Conservation (phyloP, 2,329 filamentous ascomycete species). For the Fusarium sororula region DNA sequence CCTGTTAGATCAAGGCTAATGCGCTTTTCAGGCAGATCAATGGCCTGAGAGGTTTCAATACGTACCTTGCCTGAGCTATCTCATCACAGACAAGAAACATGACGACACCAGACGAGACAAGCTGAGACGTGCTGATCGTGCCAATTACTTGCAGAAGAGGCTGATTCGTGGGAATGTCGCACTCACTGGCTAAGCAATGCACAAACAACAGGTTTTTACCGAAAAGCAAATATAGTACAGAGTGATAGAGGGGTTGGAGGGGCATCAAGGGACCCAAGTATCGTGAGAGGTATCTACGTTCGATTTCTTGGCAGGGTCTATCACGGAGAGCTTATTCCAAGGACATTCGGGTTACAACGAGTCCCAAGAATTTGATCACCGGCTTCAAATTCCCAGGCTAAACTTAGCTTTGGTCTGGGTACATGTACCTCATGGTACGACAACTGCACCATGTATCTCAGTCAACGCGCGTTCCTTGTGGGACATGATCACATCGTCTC, state of each 20-base stretch:
- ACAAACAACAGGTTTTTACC: conserved; percentile 31
- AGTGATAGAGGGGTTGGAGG: conserved; percentile 15
- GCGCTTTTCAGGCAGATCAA: conserved; percentile 40
- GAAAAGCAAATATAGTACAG: conserved; percentile 2
- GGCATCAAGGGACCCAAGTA: conserved; percentile 12
- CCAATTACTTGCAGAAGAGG: conserved; percentile 25
- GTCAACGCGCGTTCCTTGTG: conserved; percentile 29
- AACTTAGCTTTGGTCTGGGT: conserved; percentile 5
- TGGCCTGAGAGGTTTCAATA: conserved; percentile 8
- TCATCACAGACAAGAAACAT: conserved; percentile 16
- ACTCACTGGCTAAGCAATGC: conserved; percentile 8
- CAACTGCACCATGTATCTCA: conserved; percentile 1
- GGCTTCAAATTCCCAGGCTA: neutral
- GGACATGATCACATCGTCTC: conserved; percentile 15
- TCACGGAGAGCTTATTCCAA: conserved; percentile 5
- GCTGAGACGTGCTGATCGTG: conserved; percentile 16
- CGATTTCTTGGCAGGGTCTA: conserved; percentile 6
- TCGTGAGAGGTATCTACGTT: neutral
- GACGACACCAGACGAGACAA: conserved; percentile 28
- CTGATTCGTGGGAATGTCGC: conserved; percentile 24
- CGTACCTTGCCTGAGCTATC: conserved; percentile 25
- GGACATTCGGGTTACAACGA: neutral
- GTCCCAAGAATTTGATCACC: conserved; percentile 7
- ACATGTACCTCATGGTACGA: conserved; percentile 1
- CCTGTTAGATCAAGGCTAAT: conserved; percentile 36